These are phyloP conservation scores for Exobasidium rhododendri DNA, from an alignment of 1,284 basidiomycete genomes.

Conservation along the genomic window DNA sequence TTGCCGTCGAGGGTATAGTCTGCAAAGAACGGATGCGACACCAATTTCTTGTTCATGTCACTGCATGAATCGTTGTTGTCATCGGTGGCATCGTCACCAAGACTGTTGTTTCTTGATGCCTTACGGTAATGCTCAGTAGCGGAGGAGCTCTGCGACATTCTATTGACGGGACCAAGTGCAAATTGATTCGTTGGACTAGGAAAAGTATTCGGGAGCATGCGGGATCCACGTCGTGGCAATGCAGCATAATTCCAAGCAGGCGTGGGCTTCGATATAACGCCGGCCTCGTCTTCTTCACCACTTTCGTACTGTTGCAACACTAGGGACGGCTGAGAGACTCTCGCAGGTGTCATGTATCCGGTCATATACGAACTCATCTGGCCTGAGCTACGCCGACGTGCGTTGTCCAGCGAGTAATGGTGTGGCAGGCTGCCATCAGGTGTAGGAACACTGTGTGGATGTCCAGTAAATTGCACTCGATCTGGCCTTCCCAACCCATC, in stretches of 20 bases:
- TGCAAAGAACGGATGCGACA: neutral
- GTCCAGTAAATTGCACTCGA: neutral
- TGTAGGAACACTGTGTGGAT: neutral
- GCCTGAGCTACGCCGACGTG: neutral
- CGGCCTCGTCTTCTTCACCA: neutral
- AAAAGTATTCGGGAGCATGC: neutral
- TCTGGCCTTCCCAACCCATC: constrained; percentile 6
- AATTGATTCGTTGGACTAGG: neutral
- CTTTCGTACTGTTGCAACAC: neutral
- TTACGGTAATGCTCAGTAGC: neutral
- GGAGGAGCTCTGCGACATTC: neutral
- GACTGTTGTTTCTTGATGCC: neutral
- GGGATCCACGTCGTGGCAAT: neutral
- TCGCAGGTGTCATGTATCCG: constrained; percentile 3
- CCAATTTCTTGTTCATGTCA: neutral
- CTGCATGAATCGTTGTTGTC: neutral
- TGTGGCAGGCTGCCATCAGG: neutral
- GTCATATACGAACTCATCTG: neutral
- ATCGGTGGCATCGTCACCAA: neutral
- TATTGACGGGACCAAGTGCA: neutral
- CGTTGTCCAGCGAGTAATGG: neutral
- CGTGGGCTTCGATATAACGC: neutral
- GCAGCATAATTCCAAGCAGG: neutral
- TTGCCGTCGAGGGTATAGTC: neutral
- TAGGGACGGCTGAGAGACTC: neutral